phyloP scores from a whole-genome alignment of 73 alveolate species.

The Paramecium sonneborni region DNA sequence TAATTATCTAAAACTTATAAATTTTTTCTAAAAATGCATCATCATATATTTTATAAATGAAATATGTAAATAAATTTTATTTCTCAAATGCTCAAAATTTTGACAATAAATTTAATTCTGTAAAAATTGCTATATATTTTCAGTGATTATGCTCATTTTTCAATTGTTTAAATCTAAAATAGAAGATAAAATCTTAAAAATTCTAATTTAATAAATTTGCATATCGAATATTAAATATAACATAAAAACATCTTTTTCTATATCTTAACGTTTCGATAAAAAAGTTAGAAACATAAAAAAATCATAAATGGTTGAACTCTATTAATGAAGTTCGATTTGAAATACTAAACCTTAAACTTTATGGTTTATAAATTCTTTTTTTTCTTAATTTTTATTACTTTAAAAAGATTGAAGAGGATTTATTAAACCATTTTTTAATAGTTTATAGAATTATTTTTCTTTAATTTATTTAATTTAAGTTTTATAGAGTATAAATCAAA shows the following conservation, averaged over 20 bases:
- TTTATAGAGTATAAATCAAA: not conserved
- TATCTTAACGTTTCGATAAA: not conserved
- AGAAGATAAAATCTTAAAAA: not conserved
- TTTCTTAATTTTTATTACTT: not conserved
- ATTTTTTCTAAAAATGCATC: too few relatives aligned
- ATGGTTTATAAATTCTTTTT: not conserved
- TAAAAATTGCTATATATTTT: too few relatives aligned
- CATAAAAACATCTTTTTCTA: not conserved
- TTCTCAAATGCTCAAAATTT: not conserved
- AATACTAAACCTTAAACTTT: not conserved
- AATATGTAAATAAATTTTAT: too few relatives aligned
- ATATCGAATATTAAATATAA: not conserved
- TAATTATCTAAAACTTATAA: too few relatives aligned
- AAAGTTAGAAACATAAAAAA: not conserved
- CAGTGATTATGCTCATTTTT: not conserved
- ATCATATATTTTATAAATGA: too few relatives aligned
- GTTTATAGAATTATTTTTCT: not conserved
- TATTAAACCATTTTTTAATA: not conserved
- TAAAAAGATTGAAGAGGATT: not conserved
- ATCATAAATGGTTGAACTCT: not conserved
- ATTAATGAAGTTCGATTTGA: not conserved
- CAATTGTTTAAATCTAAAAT: not conserved
- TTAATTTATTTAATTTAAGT: not conserved
- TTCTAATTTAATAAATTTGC: not conserved
- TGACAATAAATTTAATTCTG: too few relatives aligned